Base-by-base conservation (phyloP, 208 protist species). In the Acanthamoeba lenticulata region DNA sequence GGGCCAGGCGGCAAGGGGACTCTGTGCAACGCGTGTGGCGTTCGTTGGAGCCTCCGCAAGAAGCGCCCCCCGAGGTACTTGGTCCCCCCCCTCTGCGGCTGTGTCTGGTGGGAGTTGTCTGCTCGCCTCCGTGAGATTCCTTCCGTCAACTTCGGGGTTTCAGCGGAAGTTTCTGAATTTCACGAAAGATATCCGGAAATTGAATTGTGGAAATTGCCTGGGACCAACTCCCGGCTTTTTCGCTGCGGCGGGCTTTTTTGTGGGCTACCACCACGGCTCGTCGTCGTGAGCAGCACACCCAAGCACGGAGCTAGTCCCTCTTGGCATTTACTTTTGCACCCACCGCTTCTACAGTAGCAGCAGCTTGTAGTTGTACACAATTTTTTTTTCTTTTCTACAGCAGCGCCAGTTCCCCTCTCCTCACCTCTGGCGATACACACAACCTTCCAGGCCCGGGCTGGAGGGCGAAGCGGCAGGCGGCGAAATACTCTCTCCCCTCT, bases 1-100 rank as follows among this genome's bases (percentile, higher is more conserved):
- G 74, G 74, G 27, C 74, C 74, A 55, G 74, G 74, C 17, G 74
- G 74, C n/a, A 85, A 85, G 74, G 74, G 74, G 9, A 85, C 74
- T 2, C 44, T 85, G 44, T 85, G 74, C 45, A 85, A 85, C 74
- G 74, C 74, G 42, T 85, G 74, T 17, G 74, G 74, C 21, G 74
- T 85, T 13, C 38, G 74, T 24, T 85, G 74, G 74, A 85, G 74
- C 32, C 44, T 85, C 27, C 38, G 74, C 42, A 85, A 85, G 44
- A 85, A 85, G 44, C 38, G 74, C 32, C 74, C 57, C 57, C 57
- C 74, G 0, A 85, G 74, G 74, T 85, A 85, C 52, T 11, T 0
- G 0, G 0, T 42, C 69, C 42, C 21, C 74, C 57, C 21, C 57
- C 6, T 29, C 57, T n/a, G 27, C 19, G 19, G 60, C 27, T 36